These are phyloP conservation scores for Cadophora sp. DNA, from an alignment of 2,329 filamentous ascomycete species.

Conservation along the genomic window DNA sequence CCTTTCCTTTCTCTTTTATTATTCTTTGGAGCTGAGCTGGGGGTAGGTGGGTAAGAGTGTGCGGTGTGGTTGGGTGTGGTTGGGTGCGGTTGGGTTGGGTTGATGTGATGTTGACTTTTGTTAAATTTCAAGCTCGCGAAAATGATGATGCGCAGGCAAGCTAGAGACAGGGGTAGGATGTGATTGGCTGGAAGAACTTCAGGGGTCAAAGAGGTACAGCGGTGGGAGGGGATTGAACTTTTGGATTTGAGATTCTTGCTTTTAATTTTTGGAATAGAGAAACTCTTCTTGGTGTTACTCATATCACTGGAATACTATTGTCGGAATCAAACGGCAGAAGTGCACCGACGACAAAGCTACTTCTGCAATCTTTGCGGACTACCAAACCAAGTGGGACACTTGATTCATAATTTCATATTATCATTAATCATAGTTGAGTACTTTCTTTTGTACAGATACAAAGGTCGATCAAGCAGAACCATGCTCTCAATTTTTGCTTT, in stretches of 20 bases:
- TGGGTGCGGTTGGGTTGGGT: neutral
- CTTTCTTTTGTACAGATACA: neutral
- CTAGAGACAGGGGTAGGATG: neutral
- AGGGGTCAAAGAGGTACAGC: too few species aligned
- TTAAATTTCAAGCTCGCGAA: slow-evolving; percentile 12
- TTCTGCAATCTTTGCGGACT: too few species aligned
- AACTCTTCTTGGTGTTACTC: too few species aligned
- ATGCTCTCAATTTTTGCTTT: neutral
- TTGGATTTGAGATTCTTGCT: neutral
- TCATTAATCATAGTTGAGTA: slow-evolving; percentile 5
- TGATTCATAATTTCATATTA: slow-evolving; percentile 22
- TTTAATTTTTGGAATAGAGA: too few species aligned
- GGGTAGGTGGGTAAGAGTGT: neutral
- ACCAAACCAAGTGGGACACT: neutral
- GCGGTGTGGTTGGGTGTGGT: neutral
- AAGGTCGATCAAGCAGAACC: neutral
- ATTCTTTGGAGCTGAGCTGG: too few species aligned
- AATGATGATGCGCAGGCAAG: slow-evolving; percentile 1
- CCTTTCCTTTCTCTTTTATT: too few species aligned
- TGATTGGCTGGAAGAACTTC: neutral
- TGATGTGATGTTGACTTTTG: neutral
- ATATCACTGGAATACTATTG: too few species aligned
- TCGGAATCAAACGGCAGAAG: too few species aligned
- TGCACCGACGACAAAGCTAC: too few species aligned
- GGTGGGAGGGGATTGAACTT: neutral